Base-by-base conservation (phyloP, 805 yeast genomes). In the Saturnispora kantuleensis region DNA sequence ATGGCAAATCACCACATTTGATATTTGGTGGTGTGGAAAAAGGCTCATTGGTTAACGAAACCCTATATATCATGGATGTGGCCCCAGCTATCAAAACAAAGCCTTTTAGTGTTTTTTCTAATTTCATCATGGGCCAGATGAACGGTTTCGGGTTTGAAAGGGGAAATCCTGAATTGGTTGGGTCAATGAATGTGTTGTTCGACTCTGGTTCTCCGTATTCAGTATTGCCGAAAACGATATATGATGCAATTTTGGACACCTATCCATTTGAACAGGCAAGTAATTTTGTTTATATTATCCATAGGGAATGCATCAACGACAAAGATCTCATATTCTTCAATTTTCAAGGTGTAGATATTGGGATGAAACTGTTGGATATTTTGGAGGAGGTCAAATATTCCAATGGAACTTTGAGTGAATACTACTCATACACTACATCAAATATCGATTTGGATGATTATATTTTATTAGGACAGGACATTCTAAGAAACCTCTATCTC, bases 401-500 rank as follows among this genome's bases (percentile, higher is more conserved):
- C 6, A 37, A 42, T 42, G 45, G 45, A 12, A 42, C 41, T 2
- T 10, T 16, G 3, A 30, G 37, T 17, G 40, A 31, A 1, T 37
- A 36, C 13, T 26, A 36, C 16, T 15, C 13, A 26, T 13, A 31
- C 10, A 21, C 29, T 3, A 13, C 18, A 10, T 29, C 32, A 13
- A 33, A 17, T 12, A 17, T 18, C 10, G 37, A 39, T 21, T 10
- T n/a, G 2, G 45, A 37, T 17, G 36, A 38, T 11, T 12, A 16
- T n/a, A 30, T 39, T 8, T 63, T 78, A 39, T 63, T 81, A 29
- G 89, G 89, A 9, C 86, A 79, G 56, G 71, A 72, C 41, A 74
- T 81, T 56, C 63, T 82, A 52, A 67, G 83, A 45, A 66, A 69
- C 49, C 77, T 79, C 4, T 81, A 79, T 57, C 68, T 78, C 13